phyloP scores from a whole-genome alignment of 345 rosid species.

The Excoecaria cochinchinensis region DNA sequence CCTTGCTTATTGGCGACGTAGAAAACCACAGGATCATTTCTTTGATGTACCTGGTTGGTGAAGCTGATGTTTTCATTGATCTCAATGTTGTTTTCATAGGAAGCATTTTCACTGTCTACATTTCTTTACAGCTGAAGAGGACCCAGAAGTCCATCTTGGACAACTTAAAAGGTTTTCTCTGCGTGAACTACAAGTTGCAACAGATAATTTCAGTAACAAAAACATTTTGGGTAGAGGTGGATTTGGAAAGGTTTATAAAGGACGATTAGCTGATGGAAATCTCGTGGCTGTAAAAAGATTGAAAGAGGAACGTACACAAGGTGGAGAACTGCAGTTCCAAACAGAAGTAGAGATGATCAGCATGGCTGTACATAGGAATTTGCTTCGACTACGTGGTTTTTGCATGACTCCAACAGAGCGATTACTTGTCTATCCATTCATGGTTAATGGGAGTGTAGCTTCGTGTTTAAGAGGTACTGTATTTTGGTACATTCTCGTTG shows the following conservation, averaged over 20 bases:
- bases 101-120: constrained; percentile 11
- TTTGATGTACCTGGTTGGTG: constrained; percentile 89
- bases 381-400: constrained; percentile 84
- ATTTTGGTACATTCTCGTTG: not conserved
- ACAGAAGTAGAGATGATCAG: constrained; percentile 94
- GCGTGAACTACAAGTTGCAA: constrained; percentile 83
- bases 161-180: constrained; percentile 85
- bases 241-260: constrained; percentile 89
- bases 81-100: not conserved
- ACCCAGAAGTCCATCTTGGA: constrained; percentile 90
- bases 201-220: constrained; percentile 71
- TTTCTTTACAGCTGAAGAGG: constrained; percentile 80
- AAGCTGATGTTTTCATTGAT: constrained; percentile 14
- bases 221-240: constrained; percentile 83
- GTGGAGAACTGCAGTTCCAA: constrained; percentile 89
- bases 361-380: constrained; percentile 89
- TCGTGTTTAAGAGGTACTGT: constrained; percentile 84
- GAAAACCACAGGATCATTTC: constrained; percentile 83
- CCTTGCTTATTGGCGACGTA: constrained; percentile 69
- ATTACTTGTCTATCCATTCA: constrained; percentile 81
- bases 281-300: constrained; percentile 86
- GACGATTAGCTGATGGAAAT: constrained; percentile 71
- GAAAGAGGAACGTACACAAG: constrained; percentile 82
- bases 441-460: constrained; percentile 93
- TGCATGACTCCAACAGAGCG: constrained; percentile 97